Evolutionary conservation across 495 filamentous ascomycete species (phyloP), one percentile per base, ranked within the genome.

Genomic region (Penicillium bialowiezense): DNA sequence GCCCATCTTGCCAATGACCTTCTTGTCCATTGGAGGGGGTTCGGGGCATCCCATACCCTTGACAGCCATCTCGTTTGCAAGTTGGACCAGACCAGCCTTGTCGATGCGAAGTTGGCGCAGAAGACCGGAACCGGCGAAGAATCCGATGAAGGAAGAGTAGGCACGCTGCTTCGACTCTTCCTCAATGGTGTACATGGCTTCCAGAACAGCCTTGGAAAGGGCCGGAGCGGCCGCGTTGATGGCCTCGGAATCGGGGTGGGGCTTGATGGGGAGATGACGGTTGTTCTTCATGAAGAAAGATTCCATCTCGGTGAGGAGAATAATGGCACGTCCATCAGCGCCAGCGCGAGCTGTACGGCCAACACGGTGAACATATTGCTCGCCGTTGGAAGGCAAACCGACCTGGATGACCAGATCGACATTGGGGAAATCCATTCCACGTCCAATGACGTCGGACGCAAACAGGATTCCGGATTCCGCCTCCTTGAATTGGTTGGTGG

Each of bases 381-480:
- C 92, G 13, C 82, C 72, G 52, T 79, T 78, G 6, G 77, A 68
- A 3, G 91, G 90, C 12, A 86, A 58, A 39, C 89, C 88, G 44
- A 92, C 65, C 62, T 97, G 91, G 60, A 97, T 82, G 52, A 97
- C 91, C 54, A 96, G 82, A 36, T 90, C 86, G 43, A 97, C 92
- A 54, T 90, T 84, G 44, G 92, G 91, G 73, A 97, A 97, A 65
- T 97, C 92, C 90, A 97, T 92, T 23, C 85, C 85, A 43, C 85
- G 78, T 14, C 84, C 85, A 37, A 89, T 78, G 19, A 89, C 84
- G 60, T 88, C 85, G 13, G 81, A 81, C 28, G 85, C 85, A 54
- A 87, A 79, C 56, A 88, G 64, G 46, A 88, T 73, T 28, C 78
- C 74, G 21, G 67, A 64, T 4, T 59, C 59, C 0, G 79, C 77